phyloP scores from a whole-genome alignment of 2,329 filamentous ascomycete species.

The Didymella glomerata region DNA sequence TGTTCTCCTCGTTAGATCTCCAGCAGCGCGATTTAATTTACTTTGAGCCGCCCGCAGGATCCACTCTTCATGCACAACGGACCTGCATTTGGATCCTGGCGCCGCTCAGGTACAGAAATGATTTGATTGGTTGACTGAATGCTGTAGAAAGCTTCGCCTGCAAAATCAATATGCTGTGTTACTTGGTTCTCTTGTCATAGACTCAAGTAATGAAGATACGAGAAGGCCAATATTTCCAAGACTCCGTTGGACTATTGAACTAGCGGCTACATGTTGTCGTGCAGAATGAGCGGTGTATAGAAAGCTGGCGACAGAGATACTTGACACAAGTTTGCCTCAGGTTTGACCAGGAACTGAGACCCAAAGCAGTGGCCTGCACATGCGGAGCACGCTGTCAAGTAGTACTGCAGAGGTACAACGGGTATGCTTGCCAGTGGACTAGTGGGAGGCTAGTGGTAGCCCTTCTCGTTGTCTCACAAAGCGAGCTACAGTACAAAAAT shows the following conservation, averaged over 20 bases:
- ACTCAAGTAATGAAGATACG: neutral
- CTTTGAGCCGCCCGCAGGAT: conserved; percentile 12
- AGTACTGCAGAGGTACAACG: conserved; percentile 10
- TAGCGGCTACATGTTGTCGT: neutral
- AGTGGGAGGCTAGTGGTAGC: neutral
- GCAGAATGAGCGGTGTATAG: conserved; percentile 3
- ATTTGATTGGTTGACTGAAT: conserved; percentile 11
- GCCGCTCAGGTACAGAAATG: conserved; percentile 17
- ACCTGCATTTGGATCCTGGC: conserved; percentile 22
- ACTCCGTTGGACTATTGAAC: neutral
- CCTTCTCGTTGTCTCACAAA: conserved; percentile 3
- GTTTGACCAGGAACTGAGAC: conserved; percentile 14
- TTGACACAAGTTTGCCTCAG: conserved; percentile 8
- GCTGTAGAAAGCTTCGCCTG: conserved; percentile 15
- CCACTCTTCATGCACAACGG: conserved; percentile 18
- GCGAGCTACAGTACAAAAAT: neutral
- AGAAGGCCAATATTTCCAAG: neutral
- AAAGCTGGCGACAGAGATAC: neutral
- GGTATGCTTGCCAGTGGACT: conserved; percentile 10
- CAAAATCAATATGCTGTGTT: conserved; percentile 12
- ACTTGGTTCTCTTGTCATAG: conserved; percentile 1
- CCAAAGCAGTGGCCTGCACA: conserved; percentile 19
- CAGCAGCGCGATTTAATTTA: conserved; percentile 20
- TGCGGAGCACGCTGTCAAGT: conserved; percentile 20
- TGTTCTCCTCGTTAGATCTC: conserved; percentile 13